Base-by-base conservation (phyloP, 202 grass and related monocot species). In the Setaria viridis region DNA sequence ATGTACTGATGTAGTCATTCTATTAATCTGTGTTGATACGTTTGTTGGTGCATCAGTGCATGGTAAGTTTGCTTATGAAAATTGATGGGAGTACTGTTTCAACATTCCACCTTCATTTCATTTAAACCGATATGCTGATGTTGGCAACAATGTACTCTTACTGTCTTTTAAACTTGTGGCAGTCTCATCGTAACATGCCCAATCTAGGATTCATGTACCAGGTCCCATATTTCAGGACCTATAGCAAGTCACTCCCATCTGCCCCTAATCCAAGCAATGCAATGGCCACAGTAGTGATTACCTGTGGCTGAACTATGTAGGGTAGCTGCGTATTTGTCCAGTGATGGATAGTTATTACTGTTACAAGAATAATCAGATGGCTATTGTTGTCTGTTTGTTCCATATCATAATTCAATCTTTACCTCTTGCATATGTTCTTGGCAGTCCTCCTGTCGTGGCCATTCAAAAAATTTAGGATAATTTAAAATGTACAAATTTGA, bases 81-180 rank as follows among this genome's bases (percentile, higher is more conserved):
- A 78, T 54, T 37, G n/a, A 83, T 54, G 37, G 34, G 34, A 20
- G 35, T 45, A 30, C 66, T 55, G n/a, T 66, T 68, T 35, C 35
- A 84, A 76, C 50, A 43, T 30, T 76, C 9, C 46, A 37, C 35
- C 34, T 67, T 84, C 6, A 17, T 84, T 71, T 53, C 49, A 87
- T 29, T 76, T 57, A 67, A 87, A 56, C 20, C 45, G 12, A 55
- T 74, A 56, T 74, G 46, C 48, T 74, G 77, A 65, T 81, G 58
- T 33, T 80, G 65, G 16, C 34, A 29, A 72, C 1, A 46, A 64
- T 72, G 20, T 67, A 58, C 21, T 33, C 9, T 67, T 64, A 33
- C 33, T 62, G 21, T 41, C 20, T 30, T 54, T 80, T 78, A 60
- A 59, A 67, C 9, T n/a, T 74, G 81, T 29, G 21, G 59, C 13